Conservation (phyloP, 2,329 filamentous ascomycete species). For the Fusarium robinianum region DNA sequence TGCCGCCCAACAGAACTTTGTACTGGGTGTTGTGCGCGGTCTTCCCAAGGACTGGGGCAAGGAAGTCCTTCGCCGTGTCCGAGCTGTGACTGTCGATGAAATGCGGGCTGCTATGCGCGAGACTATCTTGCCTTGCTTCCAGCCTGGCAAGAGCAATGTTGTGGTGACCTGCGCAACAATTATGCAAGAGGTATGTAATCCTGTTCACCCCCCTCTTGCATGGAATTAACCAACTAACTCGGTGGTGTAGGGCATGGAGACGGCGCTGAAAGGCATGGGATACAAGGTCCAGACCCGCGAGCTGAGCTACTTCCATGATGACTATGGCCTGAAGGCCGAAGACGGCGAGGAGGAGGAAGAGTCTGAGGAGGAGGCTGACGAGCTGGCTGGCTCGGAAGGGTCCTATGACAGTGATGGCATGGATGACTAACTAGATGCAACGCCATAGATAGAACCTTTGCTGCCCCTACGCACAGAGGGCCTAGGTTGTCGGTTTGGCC, state of each 20-base stretch:
- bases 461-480: too few species aligned
- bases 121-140: constrained; percentile 79
- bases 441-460: too few species aligned
- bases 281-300: constrained; percentile 78
- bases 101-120: constrained; percentile 75
- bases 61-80: constrained; percentile 75
- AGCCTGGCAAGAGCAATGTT: constrained; percentile 78
- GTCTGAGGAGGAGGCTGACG: constrained; percentile 51
- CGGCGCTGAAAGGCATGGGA: constrained; percentile 73
- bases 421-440: constrained; percentile 34
- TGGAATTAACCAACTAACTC: constrained; percentile 25
- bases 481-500: too few species aligned
- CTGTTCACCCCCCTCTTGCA: not conserved
- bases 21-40: constrained; percentile 76
- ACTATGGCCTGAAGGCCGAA: constrained; percentile 78
- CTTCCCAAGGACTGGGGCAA: constrained; percentile 79
- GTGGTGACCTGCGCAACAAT: constrained; percentile 86
- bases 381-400: constrained; percentile 38
- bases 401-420: constrained; percentile 39
- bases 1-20: constrained; percentile 82
- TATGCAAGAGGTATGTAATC: constrained; percentile 74
- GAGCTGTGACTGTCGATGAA: constrained; percentile 74
- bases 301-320: constrained; percentile 82
- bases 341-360: constrained; percentile 61
- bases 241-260: constrained; percentile 69